Percentiles rank a stretch among this genome's conserved stretches.
phyloP scores from a whole-genome alignment of 2,329 filamentous ascomycete species.

The Ophiocordyceps polyrhachis-furcata region DNA sequence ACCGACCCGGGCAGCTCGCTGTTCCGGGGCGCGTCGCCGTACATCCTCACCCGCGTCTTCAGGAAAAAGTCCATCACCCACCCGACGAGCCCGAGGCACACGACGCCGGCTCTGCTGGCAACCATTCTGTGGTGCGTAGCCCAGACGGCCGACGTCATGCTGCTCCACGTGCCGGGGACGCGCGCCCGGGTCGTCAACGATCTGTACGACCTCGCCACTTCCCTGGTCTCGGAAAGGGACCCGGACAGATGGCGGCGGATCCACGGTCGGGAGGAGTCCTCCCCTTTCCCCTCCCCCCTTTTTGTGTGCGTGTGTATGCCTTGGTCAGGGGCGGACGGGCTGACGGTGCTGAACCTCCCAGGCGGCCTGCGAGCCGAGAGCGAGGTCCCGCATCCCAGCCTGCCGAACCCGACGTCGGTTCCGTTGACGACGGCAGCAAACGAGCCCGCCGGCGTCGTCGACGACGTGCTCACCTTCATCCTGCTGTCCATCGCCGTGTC shows the following conservation, averaged over 20 bases:
- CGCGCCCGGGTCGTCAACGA: constrained; percentile 19
- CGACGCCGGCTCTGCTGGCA: constrained; percentile 23
- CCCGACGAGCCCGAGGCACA: constrained; percentile 18
- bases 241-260: constrained; percentile 18
- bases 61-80: constrained; percentile 24
- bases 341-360: constrained; percentile 1
- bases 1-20: constrained; percentile 23
- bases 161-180: constrained; percentile 21
- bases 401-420: constrained; percentile 7
- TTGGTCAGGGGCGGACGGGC: too few relatives aligned
- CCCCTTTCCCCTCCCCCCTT: too few relatives aligned
- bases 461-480: constrained; percentile 25
- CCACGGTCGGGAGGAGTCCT: constrained; percentile 9
- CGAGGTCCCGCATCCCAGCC: constrained; percentile 10
- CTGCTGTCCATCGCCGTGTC: constrained; percentile 26
- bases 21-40: constrained; percentile 25
- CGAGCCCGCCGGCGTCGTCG: constrained; percentile 16
- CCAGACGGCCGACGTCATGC: constrained; percentile 25
- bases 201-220: constrained; percentile 17
- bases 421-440: constrained; percentile 14
- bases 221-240: constrained; percentile 15
- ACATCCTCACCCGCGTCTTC: constrained; percentile 26
- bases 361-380: constrained; percentile 15
- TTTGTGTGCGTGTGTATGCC: background rate
- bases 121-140: constrained; percentile 29